Evolutionary conservation across 306 rosid genomes (phyloP), one percentile per base, ranked within the genome.

Genomic region (Cucurbita pepo): DNA sequence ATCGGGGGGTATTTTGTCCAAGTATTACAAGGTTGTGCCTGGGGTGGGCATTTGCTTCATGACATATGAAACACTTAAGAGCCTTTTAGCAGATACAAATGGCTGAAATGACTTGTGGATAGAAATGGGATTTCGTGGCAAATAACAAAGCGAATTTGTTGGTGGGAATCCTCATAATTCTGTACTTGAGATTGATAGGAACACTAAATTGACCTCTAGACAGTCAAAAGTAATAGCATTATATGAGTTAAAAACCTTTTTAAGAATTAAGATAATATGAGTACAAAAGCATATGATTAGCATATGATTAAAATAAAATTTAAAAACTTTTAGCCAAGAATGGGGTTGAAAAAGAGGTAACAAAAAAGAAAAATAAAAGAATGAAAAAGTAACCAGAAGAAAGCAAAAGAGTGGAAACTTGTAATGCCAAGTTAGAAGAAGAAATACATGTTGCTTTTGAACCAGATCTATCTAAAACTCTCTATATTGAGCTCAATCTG

Each of bases 31-130:
- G 86, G 99, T 95, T 83, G 95, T 95, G 64, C 96, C 99, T 3
- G 96, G 99, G 40, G 97, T 91, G 41, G 99, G 99, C 40, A 95
- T 95, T 56, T 95, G 97, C 77, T 95, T 95, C 77, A 91, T 95
- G 99, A 91, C 99, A 1, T 95, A 95, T 13, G 99, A 95, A 82
- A 86, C 90, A 8, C 82, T 95, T 75, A 95, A 89, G 89, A 77
- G 73, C 86, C 79, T 91, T 64, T 80, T 95, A 69, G 89, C 95
- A 0, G 96, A 88, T 70, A 61, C 79, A 11, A 73, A 77, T 18
- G 69, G 81, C 73, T 64, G 59, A 10, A 61, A 11, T 37, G 36
- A 21, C 12, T 56, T 8, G 50, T 66, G 55, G 55, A 50, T 48
- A 21, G 56, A 25, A 47, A 11, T 47, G 44, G 43, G 19, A 69